Conservation (phyloP, 352 stramenopile genomes). For the Globisporangium uncinulatum region DNA sequence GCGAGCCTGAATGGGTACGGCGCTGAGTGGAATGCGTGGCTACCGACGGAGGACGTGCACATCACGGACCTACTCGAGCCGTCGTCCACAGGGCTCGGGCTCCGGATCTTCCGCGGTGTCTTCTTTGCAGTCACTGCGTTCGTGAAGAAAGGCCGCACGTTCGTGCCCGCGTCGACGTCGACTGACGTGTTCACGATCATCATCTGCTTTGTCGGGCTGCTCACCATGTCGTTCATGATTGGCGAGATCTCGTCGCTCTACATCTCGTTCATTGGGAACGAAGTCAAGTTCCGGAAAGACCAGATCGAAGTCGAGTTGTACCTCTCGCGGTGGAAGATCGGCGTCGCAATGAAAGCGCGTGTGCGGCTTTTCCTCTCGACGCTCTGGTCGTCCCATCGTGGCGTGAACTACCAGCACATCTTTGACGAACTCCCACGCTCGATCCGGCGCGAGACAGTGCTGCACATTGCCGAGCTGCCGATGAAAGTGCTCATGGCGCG, state of each 20-base stretch:
- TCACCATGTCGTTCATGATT: conserved; percentile 70
- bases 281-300: conserved; percentile 62
- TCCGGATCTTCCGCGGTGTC: conserved; percentile 42
- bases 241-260: conserved; percentile 61
- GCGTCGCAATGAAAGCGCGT: conserved; percentile 24
- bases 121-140: conserved; percentile 58
- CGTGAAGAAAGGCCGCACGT: conserved; percentile 49
- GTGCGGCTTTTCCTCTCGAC: conserved; percentile 45
- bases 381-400: conserved; percentile 50
- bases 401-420: conserved; percentile 49
- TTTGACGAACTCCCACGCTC: conserved; percentile 35
- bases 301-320: conserved; percentile 49
- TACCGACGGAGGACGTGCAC: conserved; percentile 29
- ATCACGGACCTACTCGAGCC: conserved; percentile 23
- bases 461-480: conserved; percentile 34
- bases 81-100: conserved; percentile 21
- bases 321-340: conserved; percentile 42
- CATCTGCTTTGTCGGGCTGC: conserved; percentile 41
- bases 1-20: conserved; percentile 34
- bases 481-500: conserved; percentile 27
- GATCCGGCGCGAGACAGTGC: conserved; percentile 37
- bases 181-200: conserved; percentile 45
- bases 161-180: conserved; percentile 22
- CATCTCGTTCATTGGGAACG: conserved; percentile 59
- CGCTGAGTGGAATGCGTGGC: conserved; percentile 45